Conservation (phyloP, 2,329 filamentous ascomycete species). For the Alternaria alternata region DNA sequence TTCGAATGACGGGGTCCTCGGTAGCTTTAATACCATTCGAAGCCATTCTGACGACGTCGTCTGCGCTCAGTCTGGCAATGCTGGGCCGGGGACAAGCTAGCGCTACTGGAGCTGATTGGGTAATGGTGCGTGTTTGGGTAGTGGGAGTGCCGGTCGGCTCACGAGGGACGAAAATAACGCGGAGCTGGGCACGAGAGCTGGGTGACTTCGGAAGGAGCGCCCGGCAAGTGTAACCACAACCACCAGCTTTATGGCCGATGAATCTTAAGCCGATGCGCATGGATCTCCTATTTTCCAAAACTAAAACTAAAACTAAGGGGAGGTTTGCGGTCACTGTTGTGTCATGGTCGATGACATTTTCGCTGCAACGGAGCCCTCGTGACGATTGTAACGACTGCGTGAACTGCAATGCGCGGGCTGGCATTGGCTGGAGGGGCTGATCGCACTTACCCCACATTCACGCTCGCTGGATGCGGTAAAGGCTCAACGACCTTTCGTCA, state of each 20-base stretch:
- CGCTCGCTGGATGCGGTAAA: constrained; percentile 27
- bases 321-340: constrained; percentile 19
- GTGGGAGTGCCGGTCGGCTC: constrained; percentile 32
- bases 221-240: constrained; percentile 27
- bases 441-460: constrained; percentile 21
- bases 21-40: constrained; percentile 49
- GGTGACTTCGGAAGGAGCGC: constrained; percentile 29
- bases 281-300: background rate
- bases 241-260: constrained; percentile 19
- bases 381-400: constrained; percentile 13
- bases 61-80: constrained; percentile 29
- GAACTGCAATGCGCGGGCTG: constrained; percentile 10
- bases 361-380: constrained; percentile 15
- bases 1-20: constrained; percentile 45
- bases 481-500: constrained; percentile 30
- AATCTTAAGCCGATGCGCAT: constrained; percentile 17
- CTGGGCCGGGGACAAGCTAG: constrained; percentile 34
- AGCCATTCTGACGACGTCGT: constrained; percentile 43
- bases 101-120: constrained; percentile 37
- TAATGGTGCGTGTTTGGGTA: constrained; percentile 18
- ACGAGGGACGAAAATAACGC: constrained; percentile 41
- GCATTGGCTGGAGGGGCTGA: constrained; percentile 22
- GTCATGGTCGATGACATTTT: constrained; percentile 16
- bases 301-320: background rate
- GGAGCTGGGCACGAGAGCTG: constrained; percentile 29